Percentiles rank a stretch among this genome's conserved stretches.
phyloP scores from a whole-genome alignment of 148 eudicot genomes.

The Heliamphora exappendiculata region DNA sequence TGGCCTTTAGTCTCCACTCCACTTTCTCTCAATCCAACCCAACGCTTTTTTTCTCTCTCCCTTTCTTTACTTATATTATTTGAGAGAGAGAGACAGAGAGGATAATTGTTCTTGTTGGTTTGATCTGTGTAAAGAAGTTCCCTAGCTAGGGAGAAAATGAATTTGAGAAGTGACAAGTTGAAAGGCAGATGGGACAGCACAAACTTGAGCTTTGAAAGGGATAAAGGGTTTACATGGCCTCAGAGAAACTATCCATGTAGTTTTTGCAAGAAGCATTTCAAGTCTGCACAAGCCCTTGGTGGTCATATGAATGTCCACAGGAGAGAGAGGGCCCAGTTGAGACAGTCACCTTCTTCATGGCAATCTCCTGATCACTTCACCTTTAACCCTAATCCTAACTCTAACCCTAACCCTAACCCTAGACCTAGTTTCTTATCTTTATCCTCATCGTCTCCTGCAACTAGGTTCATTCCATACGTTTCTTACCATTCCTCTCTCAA shows the following conservation, averaged over 20 bases:
- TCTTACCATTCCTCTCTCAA: constrained; percentile 18
- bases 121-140: background rate
- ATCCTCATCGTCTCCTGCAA: constrained; percentile 16
- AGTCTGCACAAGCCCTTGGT: constrained; percentile 81
- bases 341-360: constrained; percentile 23
- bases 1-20: background rate
- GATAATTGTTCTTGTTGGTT: background rate
- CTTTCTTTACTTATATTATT: background rate
- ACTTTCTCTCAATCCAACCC: background rate
- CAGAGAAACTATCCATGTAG: constrained; percentile 66
- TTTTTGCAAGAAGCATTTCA: constrained; percentile 72
- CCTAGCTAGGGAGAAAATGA: constrained; percentile 23
- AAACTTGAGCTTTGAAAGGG: constrained; percentile 32
- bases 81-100: too few relatives aligned
- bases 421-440: constrained; percentile 27
- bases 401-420: constrained; percentile 28
- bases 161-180: constrained; percentile 20
- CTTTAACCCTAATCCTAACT: constrained; percentile 4
- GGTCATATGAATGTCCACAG: constrained; percentile 89
- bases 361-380: background rate
- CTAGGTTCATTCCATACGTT: constrained; percentile 7
- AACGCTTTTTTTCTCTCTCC: constrained; percentile 12
- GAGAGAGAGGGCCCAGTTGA: constrained; percentile 63
- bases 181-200: constrained; percentile 21
- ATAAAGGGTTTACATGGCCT: constrained; percentile 58